phyloP scores from a whole-genome alignment of 2,329 filamentous ascomycete species.

The Penicillium brasilianum region DNA sequence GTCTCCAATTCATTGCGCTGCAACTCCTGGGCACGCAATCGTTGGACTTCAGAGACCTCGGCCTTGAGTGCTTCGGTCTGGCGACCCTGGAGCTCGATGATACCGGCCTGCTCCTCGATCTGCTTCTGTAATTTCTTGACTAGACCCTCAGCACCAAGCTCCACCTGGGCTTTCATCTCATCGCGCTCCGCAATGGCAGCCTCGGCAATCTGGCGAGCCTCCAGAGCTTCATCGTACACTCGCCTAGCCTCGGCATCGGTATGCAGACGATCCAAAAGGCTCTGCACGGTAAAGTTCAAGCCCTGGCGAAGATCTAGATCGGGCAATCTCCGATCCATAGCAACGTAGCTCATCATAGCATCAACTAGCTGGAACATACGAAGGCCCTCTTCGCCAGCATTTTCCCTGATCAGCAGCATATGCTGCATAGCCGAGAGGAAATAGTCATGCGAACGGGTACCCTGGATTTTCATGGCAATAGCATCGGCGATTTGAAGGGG shows the following conservation, averaged over 20 bases:
- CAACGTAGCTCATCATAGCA: conserved; percentile 98
- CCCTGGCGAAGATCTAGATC: conserved; percentile 99
- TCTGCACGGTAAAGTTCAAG: conserved; percentile 96
- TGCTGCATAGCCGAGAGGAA: conserved; percentile 96
- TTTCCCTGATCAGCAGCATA: conserved; percentile 87
- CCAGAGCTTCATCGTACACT: conserved; percentile 87
- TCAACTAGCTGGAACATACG: conserved; percentile 98
- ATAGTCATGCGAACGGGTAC: conserved; percentile 88
- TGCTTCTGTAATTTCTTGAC: conserved; percentile 93
- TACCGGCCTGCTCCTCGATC: conserved; percentile 86
- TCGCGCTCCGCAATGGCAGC: conserved; percentile 95
- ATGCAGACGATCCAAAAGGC: conserved; percentile 89
- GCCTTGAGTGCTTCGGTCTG: conserved; percentile 88
- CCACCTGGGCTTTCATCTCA: conserved; percentile 87
- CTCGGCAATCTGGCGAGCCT: conserved; percentile 90
- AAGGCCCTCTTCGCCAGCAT: conserved; percentile 86
- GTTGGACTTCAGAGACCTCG: conserved; percentile 84
- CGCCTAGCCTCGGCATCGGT: conserved; percentile 94
- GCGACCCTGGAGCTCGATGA: conserved; percentile 86
- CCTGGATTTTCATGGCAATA: conserved; percentile 82
- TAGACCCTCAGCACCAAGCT: conserved; percentile 89
- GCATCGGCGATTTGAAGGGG: conserved; percentile 92
- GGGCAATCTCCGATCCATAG: conserved; percentile 93
- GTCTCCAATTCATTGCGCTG: conserved; percentile 96
- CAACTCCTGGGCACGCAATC: conserved; percentile 83